A percentile compares a stretch with the other conserved stretches of the same genome.
These are phyloP conservation scores for Trametes sanguinea DNA, from an alignment of 768 basidiomycete genomes.

Conservation along the genomic window DNA sequence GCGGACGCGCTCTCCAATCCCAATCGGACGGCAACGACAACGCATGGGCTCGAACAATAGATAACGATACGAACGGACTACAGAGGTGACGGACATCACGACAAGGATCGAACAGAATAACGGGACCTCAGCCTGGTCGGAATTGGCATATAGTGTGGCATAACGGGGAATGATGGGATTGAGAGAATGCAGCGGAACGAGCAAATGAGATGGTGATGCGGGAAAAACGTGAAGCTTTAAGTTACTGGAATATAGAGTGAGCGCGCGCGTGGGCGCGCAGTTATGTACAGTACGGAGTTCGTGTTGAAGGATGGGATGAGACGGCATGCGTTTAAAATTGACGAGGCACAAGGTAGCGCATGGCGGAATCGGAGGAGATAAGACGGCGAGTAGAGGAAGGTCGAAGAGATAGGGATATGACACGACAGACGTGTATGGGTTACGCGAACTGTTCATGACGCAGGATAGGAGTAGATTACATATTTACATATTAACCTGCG, in stretches of 20 bases:
- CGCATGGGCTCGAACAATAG: background rate
- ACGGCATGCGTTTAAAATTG: background rate
- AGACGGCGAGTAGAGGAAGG: background rate
- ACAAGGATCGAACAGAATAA: background rate
- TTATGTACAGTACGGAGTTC: background rate
- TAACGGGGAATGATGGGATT: no score
- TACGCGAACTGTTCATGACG: constrained; percentile 11
- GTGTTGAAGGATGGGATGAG: background rate
- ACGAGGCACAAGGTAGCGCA: background rate
- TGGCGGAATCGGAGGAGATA: background rate
- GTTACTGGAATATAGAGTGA: background rate
- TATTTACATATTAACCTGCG: constrained; percentile 12
- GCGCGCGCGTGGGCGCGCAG: background rate
- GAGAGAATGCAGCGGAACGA: background rate
- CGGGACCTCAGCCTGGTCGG: background rate
- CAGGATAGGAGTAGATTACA: constrained; percentile 1
- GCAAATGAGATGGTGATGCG: background rate
- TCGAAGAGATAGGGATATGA: background rate
- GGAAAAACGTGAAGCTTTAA: background rate
- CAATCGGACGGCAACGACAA: background rate
- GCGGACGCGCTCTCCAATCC: no score
- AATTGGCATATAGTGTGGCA: no score
- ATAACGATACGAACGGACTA: background rate
- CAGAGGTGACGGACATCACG: background rate
- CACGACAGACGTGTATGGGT: constrained; percentile 15